Evolutionary conservation across 306 rosid genomes (phyloP).

Genomic region (Clitoria ternatea): DNA sequence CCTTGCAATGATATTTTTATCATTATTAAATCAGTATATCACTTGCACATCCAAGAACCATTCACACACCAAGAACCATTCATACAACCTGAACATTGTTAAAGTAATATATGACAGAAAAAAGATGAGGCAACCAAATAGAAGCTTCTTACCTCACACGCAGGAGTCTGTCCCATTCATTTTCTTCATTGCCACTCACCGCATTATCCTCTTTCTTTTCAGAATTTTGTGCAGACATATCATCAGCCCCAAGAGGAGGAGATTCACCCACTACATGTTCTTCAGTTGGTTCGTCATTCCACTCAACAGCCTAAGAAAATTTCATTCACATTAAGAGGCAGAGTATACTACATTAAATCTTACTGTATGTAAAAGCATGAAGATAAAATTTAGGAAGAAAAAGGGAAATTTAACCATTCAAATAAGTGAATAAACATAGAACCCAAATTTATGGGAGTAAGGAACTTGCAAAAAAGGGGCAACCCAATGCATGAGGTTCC

Average conservation of each 20-base stretch:
- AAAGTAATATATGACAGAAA: neutral
- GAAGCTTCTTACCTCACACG: constrained; percentile 69
- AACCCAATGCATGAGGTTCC: neutral
- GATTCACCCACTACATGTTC: constrained; percentile 82
- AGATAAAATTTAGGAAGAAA: neutral
- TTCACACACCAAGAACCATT: neutral
- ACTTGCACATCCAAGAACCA: too few relatives aligned
- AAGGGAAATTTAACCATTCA: neutral
- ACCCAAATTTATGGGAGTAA: neutral
- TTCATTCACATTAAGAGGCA: constrained; percentile 14
- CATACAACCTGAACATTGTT: neutral
- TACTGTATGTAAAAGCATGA: constrained; percentile 1
- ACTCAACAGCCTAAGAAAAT: constrained; percentile 65
- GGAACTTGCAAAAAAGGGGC: neutral
- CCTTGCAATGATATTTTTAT: constrained; percentile 3
- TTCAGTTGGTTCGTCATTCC: constrained; percentile 95
- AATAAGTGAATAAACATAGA: neutral
- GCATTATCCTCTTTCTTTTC: constrained; percentile 76
- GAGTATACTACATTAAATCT: neutral
- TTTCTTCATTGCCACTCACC: constrained; percentile 63
- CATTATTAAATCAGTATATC: neutral
- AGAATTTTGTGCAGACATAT: constrained; percentile 48
- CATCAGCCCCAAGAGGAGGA: constrained; percentile 59
- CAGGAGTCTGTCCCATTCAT: constrained; percentile 94
- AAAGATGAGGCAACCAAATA: constrained; percentile 3